A percentile compares a stretch with the other conserved stretches of the same genome.
Conservation (phyloP, 805 yeast genomes). For the Maudiozyma saulgeensis region DNA sequence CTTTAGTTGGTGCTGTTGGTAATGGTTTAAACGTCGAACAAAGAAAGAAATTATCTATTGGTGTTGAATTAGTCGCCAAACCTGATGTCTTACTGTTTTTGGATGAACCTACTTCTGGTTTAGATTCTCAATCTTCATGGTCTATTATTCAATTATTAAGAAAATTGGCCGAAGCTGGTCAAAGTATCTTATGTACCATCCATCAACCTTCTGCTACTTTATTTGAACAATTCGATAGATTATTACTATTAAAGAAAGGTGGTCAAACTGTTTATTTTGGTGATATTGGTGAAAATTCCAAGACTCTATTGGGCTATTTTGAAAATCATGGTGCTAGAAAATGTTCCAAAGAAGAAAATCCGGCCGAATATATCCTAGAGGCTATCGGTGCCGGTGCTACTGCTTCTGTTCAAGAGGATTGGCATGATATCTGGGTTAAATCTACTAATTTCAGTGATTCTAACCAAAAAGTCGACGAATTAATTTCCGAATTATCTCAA, state of each 20-base stretch:
- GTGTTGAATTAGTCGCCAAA: constrained; percentile 39
- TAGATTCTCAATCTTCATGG: constrained; percentile 46
- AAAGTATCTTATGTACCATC: constrained; percentile 45
- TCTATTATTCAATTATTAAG: constrained; percentile 39
- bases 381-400: constrained; percentile 72
- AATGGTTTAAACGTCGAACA: constrained; percentile 37
- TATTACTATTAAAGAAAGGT: constrained; percentile 53
- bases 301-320: constrained; percentile 47
- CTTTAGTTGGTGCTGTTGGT: constrained; percentile 39
- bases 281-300: constrained; percentile 48
- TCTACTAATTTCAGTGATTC: constrained; percentile 32
- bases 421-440: constrained; percentile 46
- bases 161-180: constrained; percentile 39
- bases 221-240: constrained; percentile 51
- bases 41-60: constrained; percentile 36
- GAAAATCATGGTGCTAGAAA: constrained; percentile 57
- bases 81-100: constrained; percentile 38
- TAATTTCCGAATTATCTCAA: constrained; percentile 37
- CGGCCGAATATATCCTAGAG: constrained; percentile 62
- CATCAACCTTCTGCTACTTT: constrained; percentile 56
- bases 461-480: constrained; percentile 34
- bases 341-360: constrained; percentile 47
- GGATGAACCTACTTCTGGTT: constrained; percentile 47
- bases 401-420: constrained; percentile 42
- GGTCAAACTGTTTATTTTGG: constrained; percentile 69